Percentiles rank a stretch among this genome's conserved stretches.
These are phyloP conservation scores for Ottelia alismoides DNA, from an alignment of 106 monocot species.

Conservation along the genomic window DNA sequence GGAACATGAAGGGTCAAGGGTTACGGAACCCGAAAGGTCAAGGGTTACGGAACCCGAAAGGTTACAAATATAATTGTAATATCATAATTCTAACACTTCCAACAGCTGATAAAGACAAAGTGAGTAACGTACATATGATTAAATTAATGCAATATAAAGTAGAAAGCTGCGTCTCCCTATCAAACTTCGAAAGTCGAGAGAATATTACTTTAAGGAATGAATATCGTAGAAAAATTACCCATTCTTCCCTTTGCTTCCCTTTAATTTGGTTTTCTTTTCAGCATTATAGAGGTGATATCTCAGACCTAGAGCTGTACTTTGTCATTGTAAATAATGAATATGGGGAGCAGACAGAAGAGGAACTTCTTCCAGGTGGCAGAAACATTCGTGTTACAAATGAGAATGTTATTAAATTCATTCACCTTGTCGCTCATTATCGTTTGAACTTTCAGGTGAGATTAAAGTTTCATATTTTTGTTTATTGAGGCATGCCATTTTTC, in stretches of 20 bases:
- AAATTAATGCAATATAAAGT: too few relatives aligned
- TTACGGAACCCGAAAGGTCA: too few relatives aligned
- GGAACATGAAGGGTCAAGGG: too few relatives aligned
- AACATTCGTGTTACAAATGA: slow-evolving; percentile 83
- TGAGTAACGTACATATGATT: too few relatives aligned
- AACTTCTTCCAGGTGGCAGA: slow-evolving; percentile 72
- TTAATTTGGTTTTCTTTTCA: slow-evolving; percentile 21
- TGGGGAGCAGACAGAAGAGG: slow-evolving; percentile 88
- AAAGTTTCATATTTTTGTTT: not conserved
- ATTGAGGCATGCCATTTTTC: not conserved
- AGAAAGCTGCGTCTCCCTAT: too few relatives aligned
- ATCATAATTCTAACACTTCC: too few relatives aligned
- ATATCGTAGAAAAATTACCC: too few relatives aligned
- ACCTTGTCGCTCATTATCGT: slow-evolving; percentile 88
- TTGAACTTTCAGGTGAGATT: slow-evolving; percentile 80
- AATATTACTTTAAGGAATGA: too few relatives aligned
- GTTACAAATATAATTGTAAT: too few relatives aligned
- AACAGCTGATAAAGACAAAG: too few relatives aligned
- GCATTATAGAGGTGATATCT: slow-evolving; percentile 83
- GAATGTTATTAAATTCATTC: slow-evolving; percentile 92
- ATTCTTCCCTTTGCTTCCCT: not conserved
- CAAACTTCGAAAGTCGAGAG: too few relatives aligned
- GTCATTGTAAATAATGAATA: slow-evolving; percentile 95
- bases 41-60: too few relatives aligned
- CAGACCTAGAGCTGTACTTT: slow-evolving; percentile 90